Base-by-base conservation (phyloP, 2,329 filamentous ascomycete genomes). In the Fusarium oxysporum region DNA sequence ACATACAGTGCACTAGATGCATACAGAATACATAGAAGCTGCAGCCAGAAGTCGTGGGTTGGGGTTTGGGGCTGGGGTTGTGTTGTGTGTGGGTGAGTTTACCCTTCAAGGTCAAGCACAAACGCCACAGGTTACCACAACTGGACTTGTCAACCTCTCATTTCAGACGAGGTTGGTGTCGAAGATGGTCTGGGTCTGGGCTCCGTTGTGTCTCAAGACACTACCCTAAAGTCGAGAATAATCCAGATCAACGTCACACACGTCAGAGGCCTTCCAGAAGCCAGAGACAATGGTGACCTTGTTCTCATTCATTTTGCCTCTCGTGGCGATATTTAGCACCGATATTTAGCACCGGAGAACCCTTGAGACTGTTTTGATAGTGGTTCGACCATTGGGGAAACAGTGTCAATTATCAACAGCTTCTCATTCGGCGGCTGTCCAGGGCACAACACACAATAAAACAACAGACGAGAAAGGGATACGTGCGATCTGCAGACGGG, bases 401-500 rank as follows among this genome's bases (percentile, higher is more conserved):
- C 57, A 71, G 68, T 55, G 62, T 47, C 56, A 48, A 69, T 48
- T 47, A 65, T 65, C 44, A 53, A 66, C 45, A 48, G 59, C 72
- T 44, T 72, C 54, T 65, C 44, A 72, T 74, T 70, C 68, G 68
- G 50, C 50, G 30, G 45, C 60, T 74, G 58, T 55, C 68, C 58
- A 69, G 65, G 64, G 61, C 47, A 66, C 50, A 58, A 57, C 35
- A 45, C 53, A 62, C 40, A 68, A 68, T 48, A 59, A 66, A 41
- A 66, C 45, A 48, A 45, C 33, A 37, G 50, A 28, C 19, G 43
- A 33, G 23, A 54, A 48, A 62, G 57, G 54, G 60, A 62, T 56
- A 65, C 35, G 17, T 47, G 48, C 37, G 72, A 75, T 75, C 72
- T 75, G 72, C 72, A 75, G 55, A 62, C 43, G 54, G 35, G 65